Base-by-base conservation (phyloP, 2,329 filamentous ascomycete species). In the Botrytis tulipae region DNA sequence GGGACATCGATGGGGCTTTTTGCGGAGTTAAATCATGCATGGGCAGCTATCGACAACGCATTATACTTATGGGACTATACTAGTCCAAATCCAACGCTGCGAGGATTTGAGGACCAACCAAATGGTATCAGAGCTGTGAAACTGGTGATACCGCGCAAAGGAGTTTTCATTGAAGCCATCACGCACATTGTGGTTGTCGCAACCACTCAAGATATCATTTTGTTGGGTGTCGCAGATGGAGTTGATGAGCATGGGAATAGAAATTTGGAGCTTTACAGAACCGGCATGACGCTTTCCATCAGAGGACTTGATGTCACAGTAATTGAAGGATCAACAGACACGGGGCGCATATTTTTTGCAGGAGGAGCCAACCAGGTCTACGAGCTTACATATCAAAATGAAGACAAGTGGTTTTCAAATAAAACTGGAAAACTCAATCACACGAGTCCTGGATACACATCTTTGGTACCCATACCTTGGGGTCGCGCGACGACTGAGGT, bases 31-130 rank as follows among this genome's bases (percentile, higher is more conserved):
- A 95, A 95, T 80, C 94, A 98, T 83, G 96, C 95, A 44, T 99
- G 95, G 93, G 93, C 97, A 72, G 90, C 93, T 37, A 96, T 99
- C 81, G 96, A 99, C 84, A 98, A 97, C 84, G 93, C 93, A 75
- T 86, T 99, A 62, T 99, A 98, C 81, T 87, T 99, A 25, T 99
- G 97, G 97, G 95, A 99, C 83, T 99, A 98, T 82, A 97, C 94
- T 10, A 89, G 94, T 81, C 90, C 93, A n/a, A 93, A 95, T 78
- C 94, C 95, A 8, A 93, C 97, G 81, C 86, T 98, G 60, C 92
- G 97, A 77, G 95, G 95, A 29, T 98, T 93, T 80, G 95, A 98
- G 81, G 94, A 97, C 78, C 92, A 95, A 82, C 87, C 90, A 10
- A 91, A 97, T 81, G 93, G 90, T 77, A 98, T 99, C 79, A 94